These are phyloP conservation scores for Macrophomina tecta DNA, from an alignment of 2,329 filamentous ascomycete species.

Conservation along the genomic window DNA sequence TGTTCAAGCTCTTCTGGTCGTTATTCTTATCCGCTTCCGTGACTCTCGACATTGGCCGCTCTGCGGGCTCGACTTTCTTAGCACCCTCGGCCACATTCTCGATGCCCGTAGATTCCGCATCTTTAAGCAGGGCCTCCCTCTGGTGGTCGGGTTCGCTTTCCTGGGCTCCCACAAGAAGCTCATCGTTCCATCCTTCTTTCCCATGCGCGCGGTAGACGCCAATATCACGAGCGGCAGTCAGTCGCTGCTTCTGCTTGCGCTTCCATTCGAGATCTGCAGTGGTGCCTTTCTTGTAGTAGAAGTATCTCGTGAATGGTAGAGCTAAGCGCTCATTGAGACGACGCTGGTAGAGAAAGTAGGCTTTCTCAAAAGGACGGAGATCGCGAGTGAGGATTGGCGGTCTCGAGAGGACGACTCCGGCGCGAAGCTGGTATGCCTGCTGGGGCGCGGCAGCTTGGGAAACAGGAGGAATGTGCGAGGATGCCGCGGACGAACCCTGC, in stretches of 20 bases:
- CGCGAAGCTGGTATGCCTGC: constrained; percentile 54
- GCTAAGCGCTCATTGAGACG: constrained; percentile 91
- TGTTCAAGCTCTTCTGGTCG: constrained; percentile 80
- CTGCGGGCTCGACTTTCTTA: constrained; percentile 67
- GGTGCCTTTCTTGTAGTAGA: constrained; percentile 94
- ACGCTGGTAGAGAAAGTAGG: constrained; percentile 97
- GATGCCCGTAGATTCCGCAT: constrained; percentile 78
- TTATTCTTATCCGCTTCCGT: constrained; percentile 79
- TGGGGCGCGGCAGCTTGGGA: constrained; percentile 47
- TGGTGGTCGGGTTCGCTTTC: constrained; percentile 69
- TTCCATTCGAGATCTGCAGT: constrained; percentile 88
- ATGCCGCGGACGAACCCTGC: constrained; percentile 39
- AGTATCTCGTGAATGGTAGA: constrained; percentile 84
- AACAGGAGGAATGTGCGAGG: constrained; percentile 38
- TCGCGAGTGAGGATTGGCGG: constrained; percentile 85
- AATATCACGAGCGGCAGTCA: constrained; percentile 81
- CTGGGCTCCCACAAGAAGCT: constrained; percentile 76
- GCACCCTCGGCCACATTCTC: constrained; percentile 49
- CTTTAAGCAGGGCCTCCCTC: constrained; percentile 72
- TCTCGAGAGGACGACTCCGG: constrained; percentile 84
- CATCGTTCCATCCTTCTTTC: constrained; percentile 86
- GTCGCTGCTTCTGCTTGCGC: constrained; percentile 78
- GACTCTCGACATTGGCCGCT: constrained; percentile 70
- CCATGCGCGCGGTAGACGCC: constrained; percentile 80
- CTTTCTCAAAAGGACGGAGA: constrained; percentile 85